Evolutionary conservation across 2,329 filamentous ascomycete species (phyloP).

Genomic region (Trichoderma asperellum): DNA sequence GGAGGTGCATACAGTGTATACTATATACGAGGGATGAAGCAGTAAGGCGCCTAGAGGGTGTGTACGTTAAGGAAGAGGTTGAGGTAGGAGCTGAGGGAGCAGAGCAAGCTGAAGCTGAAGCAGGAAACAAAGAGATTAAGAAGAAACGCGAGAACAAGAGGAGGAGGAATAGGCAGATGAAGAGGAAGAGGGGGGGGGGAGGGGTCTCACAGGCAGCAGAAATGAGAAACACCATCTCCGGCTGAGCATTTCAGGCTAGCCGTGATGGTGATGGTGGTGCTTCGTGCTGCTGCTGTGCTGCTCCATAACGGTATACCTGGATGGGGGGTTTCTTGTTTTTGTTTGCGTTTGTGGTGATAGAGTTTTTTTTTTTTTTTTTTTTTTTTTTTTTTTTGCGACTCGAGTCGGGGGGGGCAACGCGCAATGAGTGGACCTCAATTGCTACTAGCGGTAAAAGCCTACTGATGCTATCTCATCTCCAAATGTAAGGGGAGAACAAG

Average conservation of each 20-base stretch:
- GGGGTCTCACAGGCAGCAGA: not conserved
- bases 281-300: not conserved
- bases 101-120: not conserved
- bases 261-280: not conserved
- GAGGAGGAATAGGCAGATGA: not conserved
- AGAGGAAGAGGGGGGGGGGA: not conserved
- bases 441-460: not conserved
- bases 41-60: too few relatives aligned
- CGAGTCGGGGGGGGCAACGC: not conserved
- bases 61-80: not conserved
- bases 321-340: not conserved
- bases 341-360: slow-evolving; percentile 10
- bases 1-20: too few relatives aligned
- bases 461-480: not conserved
- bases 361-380: not conserved
- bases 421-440: not conserved
- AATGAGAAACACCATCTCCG: not conserved
- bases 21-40: not conserved
- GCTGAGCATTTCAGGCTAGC: not conserved
- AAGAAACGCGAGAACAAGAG: not conserved
- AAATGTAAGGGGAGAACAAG: not conserved
- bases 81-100: not conserved
- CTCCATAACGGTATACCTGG: not conserved
- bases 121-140: not conserved
- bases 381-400: not conserved